Base-by-base conservation (phyloP, 306 rosid species). In the Pterocarpus santalinus region DNA sequence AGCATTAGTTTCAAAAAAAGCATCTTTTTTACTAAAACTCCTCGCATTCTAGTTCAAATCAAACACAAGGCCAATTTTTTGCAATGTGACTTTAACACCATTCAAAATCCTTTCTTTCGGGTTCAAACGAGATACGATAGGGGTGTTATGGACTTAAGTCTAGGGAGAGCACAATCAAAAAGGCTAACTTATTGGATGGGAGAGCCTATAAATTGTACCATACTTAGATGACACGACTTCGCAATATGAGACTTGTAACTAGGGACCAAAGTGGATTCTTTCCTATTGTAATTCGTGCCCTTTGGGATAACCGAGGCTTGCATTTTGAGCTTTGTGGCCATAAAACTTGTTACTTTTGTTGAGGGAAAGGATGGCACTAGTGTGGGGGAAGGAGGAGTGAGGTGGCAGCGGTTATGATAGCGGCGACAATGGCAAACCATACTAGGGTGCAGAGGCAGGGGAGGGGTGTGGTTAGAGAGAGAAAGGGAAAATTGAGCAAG, bases 11-110 rank as follows among this genome's bases (percentile, higher is more conserved):
- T 66, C 90, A 81, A 84, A 52, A 72, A 72, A 39, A 49, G 84
- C 81, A 75, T 91, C 94, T 85, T 80, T 89, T 84, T 80, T 86
- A 56, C 49, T 64, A 16, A 58, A 76, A 58, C 73, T 76, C 84
- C 87, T 88, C 55, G 75, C 91, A 82, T 88, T 92, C 82, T 76
- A 91, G 88, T 90, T 91, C 49, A 92, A 83, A 90, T 90, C 97
- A 57, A 91, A 81, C 66, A 76, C n/a, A 34, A 75, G 88, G 52
- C 87, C 75, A 49, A 87, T 51, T 51, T 85, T 88, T 63, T 47
- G 85, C 82, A 79, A 39, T 11, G 87, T 6, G 57, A 36, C 67
- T 36, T 84, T 88, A 46, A 12, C 73, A 68, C 91, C 87, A 38
- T 69, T 82, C 73, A 76, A 77, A 71, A 44, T 51, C 80, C 84